Percentiles rank a stretch among this genome's conserved stretches.
Conservation (phyloP, 116 monocot species). For the Posidonia oceanica region DNA sequence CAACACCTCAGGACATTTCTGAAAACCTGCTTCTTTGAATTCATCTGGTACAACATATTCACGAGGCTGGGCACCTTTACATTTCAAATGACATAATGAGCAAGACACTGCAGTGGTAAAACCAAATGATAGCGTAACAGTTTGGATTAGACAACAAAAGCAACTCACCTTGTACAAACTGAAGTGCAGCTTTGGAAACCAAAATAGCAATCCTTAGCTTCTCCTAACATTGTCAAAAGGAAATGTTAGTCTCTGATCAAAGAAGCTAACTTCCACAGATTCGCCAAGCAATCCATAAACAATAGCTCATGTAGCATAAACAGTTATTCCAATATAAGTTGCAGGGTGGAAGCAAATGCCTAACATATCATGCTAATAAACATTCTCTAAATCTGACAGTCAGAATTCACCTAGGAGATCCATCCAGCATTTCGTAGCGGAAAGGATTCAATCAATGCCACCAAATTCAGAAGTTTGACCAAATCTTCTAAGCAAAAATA, state of each 20-base stretch:
- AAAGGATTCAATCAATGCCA: too few species aligned
- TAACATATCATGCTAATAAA: too few species aligned
- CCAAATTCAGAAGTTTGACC: too few species aligned
- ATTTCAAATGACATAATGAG: neutral
- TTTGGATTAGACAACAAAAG: neutral
- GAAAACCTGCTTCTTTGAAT: conserved; percentile 31
- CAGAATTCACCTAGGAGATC: too few species aligned
- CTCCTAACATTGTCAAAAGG: conserved; percentile 31
- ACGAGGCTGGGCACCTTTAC: conserved; percentile 18
- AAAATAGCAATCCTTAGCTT: conserved; percentile 49
- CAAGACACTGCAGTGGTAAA: neutral
- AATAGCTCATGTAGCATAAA: too few species aligned
- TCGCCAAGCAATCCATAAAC: too few species aligned
- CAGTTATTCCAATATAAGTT: too few species aligned
- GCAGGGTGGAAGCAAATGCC: too few species aligned
- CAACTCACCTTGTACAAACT: conserved; percentile 35
- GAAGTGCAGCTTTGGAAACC: conserved; percentile 51
- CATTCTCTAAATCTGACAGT: too few species aligned
- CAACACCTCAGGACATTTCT: conserved; percentile 36
- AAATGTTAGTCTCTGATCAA: neutral
- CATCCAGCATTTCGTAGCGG: too few species aligned
- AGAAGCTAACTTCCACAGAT: too few species aligned
- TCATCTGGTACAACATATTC: conserved; percentile 42
- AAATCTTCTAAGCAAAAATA: too few species aligned
- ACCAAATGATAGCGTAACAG: neutral